Evolutionary conservation across 208 protist species (phyloP).

Genomic region (Trypanosoma cruzi): DNA sequence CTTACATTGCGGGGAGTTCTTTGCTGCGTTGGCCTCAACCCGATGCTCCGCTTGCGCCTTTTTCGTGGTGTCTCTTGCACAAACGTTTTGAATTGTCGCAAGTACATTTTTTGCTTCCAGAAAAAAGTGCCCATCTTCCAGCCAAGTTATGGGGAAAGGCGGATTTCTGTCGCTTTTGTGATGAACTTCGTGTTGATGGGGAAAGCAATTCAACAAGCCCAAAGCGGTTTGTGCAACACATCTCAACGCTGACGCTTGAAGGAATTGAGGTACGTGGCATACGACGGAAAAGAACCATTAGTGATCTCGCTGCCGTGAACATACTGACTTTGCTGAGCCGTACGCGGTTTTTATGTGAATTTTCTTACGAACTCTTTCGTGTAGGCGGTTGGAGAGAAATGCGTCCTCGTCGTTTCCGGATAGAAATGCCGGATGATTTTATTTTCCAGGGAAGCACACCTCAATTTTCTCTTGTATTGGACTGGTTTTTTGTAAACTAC

Average conservation of each 20-base stretch:
- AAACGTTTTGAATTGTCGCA: slow-evolving; percentile 22
- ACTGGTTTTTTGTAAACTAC: slow-evolving; percentile 31
- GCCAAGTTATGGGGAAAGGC: slow-evolving; percentile 14
- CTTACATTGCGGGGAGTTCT: slow-evolving; percentile 4
- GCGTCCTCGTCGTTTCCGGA: slow-evolving; percentile 16
- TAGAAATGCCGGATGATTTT: slow-evolving; percentile 2
- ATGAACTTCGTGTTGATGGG: slow-evolving; percentile 4
- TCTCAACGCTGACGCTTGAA: slow-evolving; percentile 1
- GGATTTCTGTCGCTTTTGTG: slow-evolving; percentile 13
- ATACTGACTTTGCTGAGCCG: slow-evolving; percentile 6
- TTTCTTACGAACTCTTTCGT: slow-evolving; percentile 22
- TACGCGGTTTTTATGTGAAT: background rate
- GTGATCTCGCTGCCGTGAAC: background rate
- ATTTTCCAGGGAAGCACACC: slow-evolving; percentile 21
- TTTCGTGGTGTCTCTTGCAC: slow-evolving; percentile 23
- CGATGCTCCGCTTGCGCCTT: slow-evolving; percentile 11
- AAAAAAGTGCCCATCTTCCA: background rate
- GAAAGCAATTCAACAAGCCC: background rate
- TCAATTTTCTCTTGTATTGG: slow-evolving; percentile 24
- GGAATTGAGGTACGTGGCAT: slow-evolving; percentile 10
- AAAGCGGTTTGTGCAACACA: slow-evolving; percentile 3
- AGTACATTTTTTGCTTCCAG: slow-evolving; percentile 21
- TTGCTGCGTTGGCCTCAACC: slow-evolving; percentile 8
- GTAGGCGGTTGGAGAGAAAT: slow-evolving; percentile 1
- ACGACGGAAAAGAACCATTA: background rate